phyloP scores from a whole-genome alignment of 2,329 filamentous ascomycete species.

The Calonectria honghensis region DNA sequence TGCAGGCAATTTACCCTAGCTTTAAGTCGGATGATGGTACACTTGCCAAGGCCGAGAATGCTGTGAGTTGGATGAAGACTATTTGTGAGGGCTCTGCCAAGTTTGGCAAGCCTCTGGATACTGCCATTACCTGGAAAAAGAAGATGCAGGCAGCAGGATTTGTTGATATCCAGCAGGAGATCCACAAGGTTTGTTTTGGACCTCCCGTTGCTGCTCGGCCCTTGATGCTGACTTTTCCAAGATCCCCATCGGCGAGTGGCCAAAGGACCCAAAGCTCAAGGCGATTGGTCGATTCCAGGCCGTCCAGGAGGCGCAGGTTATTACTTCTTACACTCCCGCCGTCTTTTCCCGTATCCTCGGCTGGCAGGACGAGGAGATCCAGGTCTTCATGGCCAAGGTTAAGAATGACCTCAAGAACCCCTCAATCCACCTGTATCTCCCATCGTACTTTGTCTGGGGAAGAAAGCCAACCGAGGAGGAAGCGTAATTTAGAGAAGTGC shows the following conservation, averaged over 20 bases:
- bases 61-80: constrained; percentile 7
- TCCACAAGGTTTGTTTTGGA: constrained; percentile 12
- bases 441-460: constrained; percentile 47
- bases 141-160: constrained; percentile 27
- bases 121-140: constrained; percentile 22
- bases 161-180: constrained; percentile 29
- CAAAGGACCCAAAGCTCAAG: constrained; percentile 39
- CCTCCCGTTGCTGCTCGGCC: no score
- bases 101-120: constrained; percentile 23
- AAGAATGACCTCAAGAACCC: constrained; percentile 46
- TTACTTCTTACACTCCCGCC: constrained; percentile 43
- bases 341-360: constrained; percentile 47
- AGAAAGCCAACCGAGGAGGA: constrained; percentile 29
- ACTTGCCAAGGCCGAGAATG: constrained; percentile 8
- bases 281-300: constrained; percentile 45
- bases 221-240: background rate
- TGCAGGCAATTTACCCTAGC: constrained; percentile 7
- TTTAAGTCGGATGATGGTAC: constrained; percentile 24
- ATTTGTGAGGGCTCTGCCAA: constrained; percentile 18
- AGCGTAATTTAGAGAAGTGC: background rate
- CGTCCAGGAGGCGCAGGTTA: constrained; percentile 44
- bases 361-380: constrained; percentile 46
- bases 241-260: constrained; percentile 44
- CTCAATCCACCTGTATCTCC: constrained; percentile 46
- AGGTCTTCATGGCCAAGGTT: constrained; percentile 47